Evolutionary conservation across 164 flowering plant genomes (phyloP), one percentile per base, ranked within the genome.

Genomic region (Protea cynaroides): DNA sequence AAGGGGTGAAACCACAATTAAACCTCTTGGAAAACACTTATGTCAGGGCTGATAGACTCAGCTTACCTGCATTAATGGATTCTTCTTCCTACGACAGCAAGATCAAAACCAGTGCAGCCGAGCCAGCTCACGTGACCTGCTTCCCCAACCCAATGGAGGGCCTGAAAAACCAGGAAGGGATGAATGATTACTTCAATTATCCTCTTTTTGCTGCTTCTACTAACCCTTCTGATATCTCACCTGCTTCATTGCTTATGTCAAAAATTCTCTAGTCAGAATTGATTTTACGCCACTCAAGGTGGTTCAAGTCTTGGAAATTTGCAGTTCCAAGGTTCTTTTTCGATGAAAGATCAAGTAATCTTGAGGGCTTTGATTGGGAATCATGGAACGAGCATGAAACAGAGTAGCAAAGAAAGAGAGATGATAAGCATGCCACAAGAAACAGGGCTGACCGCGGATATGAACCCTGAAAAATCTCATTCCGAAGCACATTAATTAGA

Each of bases 381-480:
- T 67, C 70, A 78, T 43, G 83, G 78, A 7, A 62, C 78, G 61
- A 65, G 40, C 55, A 19, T 71, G 79, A 75, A 71, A 51, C 85
- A 77, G 67, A 73, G 59, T 43, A 70, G 58, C 78, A 79, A 80
- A 73, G 87, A 88, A 72, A 79, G 70, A 69, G 81, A 81, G n/a
- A 79, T 62, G 63, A 73, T 62, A 75, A 81, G 83, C 52, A 75
- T 67, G 14, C 87, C 94, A 0, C 88, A 83, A 29, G 91, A 85
- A 38, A 74, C 75, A 10, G 79, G 62, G 13, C 29, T 63, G 15
- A 67, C 74, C 17, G 40, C 61, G 17, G 76, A 69, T 8, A 25
- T 73, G 58, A 64, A 72, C 66, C 64, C 69, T 10, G 78, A 74
- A 40, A 67, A 70, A 37, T 72, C 76, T n/a, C n/a, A n/a, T n/a